These are phyloP conservation scores for Wolfiporia cocos DNA, from an alignment of 1,284 basidiomycete species.

Conservation along the genomic window DNA sequence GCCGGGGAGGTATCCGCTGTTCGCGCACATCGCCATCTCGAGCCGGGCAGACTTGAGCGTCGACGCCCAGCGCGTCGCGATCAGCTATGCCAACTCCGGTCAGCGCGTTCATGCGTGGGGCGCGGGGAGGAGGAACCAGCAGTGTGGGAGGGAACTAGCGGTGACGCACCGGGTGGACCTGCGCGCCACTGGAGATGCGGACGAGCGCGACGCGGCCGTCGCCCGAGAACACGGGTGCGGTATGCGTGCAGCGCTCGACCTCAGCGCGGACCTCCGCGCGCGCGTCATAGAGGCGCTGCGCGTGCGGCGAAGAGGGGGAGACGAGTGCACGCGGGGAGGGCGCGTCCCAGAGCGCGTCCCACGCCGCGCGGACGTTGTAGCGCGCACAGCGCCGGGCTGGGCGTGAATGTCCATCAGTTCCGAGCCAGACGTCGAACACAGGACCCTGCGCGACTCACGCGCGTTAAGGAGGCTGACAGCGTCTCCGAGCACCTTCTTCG, in stretches of 20 bases:
- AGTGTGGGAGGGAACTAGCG: not conserved
- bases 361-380: constrained; percentile 21
- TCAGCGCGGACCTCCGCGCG: constrained; percentile 22
- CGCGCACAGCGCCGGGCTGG: constrained; percentile 19
- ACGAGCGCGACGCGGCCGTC: constrained; percentile 27
- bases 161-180: constrained; percentile 25
- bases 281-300: constrained; percentile 17
- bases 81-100: constrained; percentile 10
- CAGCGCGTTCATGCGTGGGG: too few relatives aligned
- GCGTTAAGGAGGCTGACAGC: constrained; percentile 27
- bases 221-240: constrained; percentile 23
- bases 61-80: constrained; percentile 28
- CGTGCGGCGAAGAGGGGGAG: constrained; percentile 7
- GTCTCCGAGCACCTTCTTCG: constrained; percentile 25
- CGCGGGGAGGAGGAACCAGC: not conserved
- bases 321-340: constrained; percentile 11
- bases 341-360: constrained; percentile 17
- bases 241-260: constrained; percentile 21
- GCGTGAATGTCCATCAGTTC: not conserved
- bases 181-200: constrained; percentile 23
- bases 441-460: too few relatives aligned
- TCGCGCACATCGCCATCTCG: constrained; percentile 29
- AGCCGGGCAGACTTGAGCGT: constrained; percentile 25
- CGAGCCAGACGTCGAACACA: too few relatives aligned
- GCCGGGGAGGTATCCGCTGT: constrained; percentile 22